Base-by-base conservation (phyloP, 1,139 yeast species). In the Yamadazyma conglobata region DNA sequence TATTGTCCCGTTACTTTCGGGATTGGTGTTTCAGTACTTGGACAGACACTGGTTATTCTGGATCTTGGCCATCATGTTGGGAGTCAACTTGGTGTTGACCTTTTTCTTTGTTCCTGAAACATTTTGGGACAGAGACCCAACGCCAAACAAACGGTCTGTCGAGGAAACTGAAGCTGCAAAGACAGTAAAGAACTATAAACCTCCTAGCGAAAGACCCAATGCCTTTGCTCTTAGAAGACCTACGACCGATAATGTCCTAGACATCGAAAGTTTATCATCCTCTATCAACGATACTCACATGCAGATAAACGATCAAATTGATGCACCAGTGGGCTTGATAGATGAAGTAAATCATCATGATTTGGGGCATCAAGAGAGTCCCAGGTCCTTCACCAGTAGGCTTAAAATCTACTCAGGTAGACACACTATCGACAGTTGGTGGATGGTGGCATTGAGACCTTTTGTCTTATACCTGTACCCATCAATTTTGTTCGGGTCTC, bases 21-120 rank as follows among this genome's bases (percentile, higher is more conserved):
- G 74, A 5, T 64, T 77, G 36, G 65, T 77, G 9, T 72, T 77
- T 32, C 64, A 70, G 34, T 48, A 58, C 34, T 51, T 70, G 31
- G 64, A 69, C 43, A 65, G 81, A 54, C 76, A 75, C 44, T 77
- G 84, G 84, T 57, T 77, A 25, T 77, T 71, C 47, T 77, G 81
- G 77, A 72, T 77, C 24, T 56, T 73, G 29, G 58, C 79, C 10
- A 74, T 77, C 34, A 64, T 77, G 37, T 61, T 73, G 16, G 82
- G 77, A 1, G 46, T 58, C 29, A 64, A 66, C 43, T 56, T 74
- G 16, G 42, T 68, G 3, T 50, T 68, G 25, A 72, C 76, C 5
- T 67, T 65, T 37, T 49, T 77, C 13, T 76, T 76, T 47, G 82
- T 75, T 11, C 83, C 83, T 1, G 84, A 77, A 39, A 77, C 84